Conservation (phyloP, 2,329 filamentous ascomycete genomes). For the Apiospora koreana region DNA sequence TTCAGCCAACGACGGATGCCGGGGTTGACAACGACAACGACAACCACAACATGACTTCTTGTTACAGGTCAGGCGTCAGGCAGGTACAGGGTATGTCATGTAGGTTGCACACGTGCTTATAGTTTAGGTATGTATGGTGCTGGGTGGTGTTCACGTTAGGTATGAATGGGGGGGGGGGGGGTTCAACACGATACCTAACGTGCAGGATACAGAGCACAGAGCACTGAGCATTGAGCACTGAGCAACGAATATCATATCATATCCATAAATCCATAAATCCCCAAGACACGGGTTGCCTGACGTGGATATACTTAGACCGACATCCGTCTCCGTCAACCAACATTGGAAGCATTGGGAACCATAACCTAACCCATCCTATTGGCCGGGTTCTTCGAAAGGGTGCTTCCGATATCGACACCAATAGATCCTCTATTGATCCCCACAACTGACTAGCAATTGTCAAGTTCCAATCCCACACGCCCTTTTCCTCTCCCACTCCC, state of each 20-base stretch:
- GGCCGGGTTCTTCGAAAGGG: not conserved
- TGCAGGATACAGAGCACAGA: too few relatives aligned
- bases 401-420: slow-evolving; percentile 5
- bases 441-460: not conserved
- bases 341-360: not conserved
- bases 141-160: too few relatives aligned
- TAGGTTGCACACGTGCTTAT: too few relatives aligned
- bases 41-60: too few relatives aligned
- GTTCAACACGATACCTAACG: too few relatives aligned
- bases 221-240: too few relatives aligned
- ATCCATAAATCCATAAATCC: not conserved
- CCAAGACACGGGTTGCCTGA: not conserved
- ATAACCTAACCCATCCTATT: not conserved
- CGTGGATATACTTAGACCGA: not conserved
- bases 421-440: slow-evolving; percentile 6
- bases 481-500: not conserved
- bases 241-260: not conserved
- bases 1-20: too few relatives aligned
- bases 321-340: not conserved
- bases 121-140: too few relatives aligned
- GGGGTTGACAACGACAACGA: too few relatives aligned
- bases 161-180: too few relatives aligned
- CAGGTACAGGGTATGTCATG: too few relatives aligned
- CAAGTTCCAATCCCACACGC: not conserved
- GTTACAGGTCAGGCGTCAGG: too few relatives aligned